Evolutionary conservation across 2,329 filamentous ascomycete genomes (phyloP).

Genomic region (Capronia coronata): DNA sequence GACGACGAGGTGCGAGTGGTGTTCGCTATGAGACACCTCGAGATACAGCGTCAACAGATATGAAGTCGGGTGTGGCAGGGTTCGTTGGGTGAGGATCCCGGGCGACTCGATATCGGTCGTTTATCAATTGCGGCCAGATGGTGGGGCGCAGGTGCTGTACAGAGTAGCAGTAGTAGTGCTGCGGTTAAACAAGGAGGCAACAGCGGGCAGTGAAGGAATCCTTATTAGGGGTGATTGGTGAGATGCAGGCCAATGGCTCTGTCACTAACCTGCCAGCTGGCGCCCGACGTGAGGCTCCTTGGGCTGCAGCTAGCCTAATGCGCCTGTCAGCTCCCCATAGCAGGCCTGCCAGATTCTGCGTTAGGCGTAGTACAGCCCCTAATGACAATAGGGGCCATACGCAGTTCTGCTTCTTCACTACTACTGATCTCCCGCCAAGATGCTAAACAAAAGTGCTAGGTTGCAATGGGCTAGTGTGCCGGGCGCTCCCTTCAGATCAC

Average conservation of each 20-base stretch:
- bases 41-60: not conserved
- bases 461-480: not conserved
- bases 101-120: constrained; percentile 10
- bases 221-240: not conserved
- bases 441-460: not conserved
- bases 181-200: not conserved
- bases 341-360: too few relatives aligned
- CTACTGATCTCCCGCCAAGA: not conserved
- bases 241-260: too few relatives aligned
- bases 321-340: not conserved
- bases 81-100: not conserved
- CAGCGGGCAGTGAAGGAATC: not conserved
- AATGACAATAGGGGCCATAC: not conserved
- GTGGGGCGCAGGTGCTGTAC: constrained; percentile 2
- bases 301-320: not conserved
- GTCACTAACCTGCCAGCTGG: not conserved
- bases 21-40: not conserved
- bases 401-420: not conserved
- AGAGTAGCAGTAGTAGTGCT: not conserved
- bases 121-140: constrained; percentile 13
- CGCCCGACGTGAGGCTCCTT: not conserved
- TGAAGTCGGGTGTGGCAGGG: not conserved
- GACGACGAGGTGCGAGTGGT: not conserved
- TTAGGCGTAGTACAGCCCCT: not conserved
- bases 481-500: constrained; percentile 3